These are phyloP conservation scores for Triticum urartu DNA, from an alignment of 176 grass and related monocot species.

Conservation along the genomic window DNA sequence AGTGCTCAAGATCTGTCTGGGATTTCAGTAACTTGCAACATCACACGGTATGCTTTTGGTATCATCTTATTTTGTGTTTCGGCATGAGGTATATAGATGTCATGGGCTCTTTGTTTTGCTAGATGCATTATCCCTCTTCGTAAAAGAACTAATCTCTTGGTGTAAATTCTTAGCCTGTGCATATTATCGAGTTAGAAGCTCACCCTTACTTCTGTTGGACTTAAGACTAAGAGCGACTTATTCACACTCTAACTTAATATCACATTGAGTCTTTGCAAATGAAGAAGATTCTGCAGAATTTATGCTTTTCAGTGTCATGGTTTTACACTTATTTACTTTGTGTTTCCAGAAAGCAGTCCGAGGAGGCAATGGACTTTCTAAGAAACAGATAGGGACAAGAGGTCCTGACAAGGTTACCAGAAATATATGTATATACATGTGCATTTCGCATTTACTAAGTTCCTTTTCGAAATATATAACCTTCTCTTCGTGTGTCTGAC, in stretches of 20 bases:
- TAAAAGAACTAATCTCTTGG: not conserved
- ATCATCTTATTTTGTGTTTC: slow-evolving; percentile 3
- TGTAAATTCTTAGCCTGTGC: not conserved
- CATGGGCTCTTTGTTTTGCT: not conserved
- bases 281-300: slow-evolving; percentile 18
- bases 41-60: slow-evolving; percentile 12
- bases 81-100: not conserved
- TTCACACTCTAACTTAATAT: not conserved
- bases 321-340: slow-evolving; percentile 5
- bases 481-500: slow-evolving; percentile 15
- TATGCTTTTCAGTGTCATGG: not conserved
- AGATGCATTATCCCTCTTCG: not conserved
- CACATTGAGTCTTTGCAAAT: not conserved
- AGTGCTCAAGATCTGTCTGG: slow-evolving; percentile 74
- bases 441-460: not conserved
- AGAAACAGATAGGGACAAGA: slow-evolving; percentile 20
- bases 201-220: not conserved
- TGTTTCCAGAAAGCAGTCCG: slow-evolving; percentile 62
- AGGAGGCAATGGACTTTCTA: slow-evolving; percentile 36
- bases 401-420: slow-evolving; percentile 17
- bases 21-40: slow-evolving; percentile 52
- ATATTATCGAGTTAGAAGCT: slow-evolving; percentile 1
- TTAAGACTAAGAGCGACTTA: not conserved
- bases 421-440: not conserved
- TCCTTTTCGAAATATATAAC: not conserved